Evolutionary conservation across 129 eudicot species (phyloP), one percentile per base, ranked within the genome.

Genomic region (Flaveria trinervia): DNA sequence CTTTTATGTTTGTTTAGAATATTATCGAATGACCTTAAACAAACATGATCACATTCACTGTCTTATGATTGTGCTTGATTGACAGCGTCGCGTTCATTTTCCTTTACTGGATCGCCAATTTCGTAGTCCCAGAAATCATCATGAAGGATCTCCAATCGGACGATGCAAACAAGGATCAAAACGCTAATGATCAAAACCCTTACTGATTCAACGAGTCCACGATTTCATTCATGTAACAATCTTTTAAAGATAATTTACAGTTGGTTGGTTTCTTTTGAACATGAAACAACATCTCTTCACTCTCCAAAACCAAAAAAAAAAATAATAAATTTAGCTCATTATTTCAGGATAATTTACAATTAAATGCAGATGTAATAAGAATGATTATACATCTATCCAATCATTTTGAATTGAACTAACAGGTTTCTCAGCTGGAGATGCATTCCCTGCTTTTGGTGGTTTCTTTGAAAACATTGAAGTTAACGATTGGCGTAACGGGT

Each of bases 381-480:
- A 23, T 88, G 65, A 39, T 92, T 80, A 92, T 51, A 86, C 89
- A 73, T 83, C 80, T 74, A 92, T 84, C 94, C 90, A 89, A 70
- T 92, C 92, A 64, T 81, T 80, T 66, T 86, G 90, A 70, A 81
- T 70, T 2, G 89, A 60, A 72, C 33, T 48, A 39, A 78, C 81
- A 44, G 97, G 72, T 82, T 84, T 86, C 45, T 92, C 96, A 66
- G 89, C 84, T 51, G 93, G 83, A 18, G 93, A 88, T 66, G 86
- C 85, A 76, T 51, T 80, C 65, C 86, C 88, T 9, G 84, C 94
- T 75, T 88, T 91, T 2, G 97, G 99, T 36, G 99, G 97, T 84
- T 89, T 95, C 88, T 89, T 92, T 55, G 89, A 89, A 84, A 95
- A 95, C 62, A 94, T 67, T 4, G 97, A 85, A 39, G 92, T 54